A percentile compares a stretch with the other conserved stretches of the same genome.
Evolutionary conservation across 495 filamentous ascomycete species (phyloP).

Genomic region (Polyplosphaeria fusca): DNA sequence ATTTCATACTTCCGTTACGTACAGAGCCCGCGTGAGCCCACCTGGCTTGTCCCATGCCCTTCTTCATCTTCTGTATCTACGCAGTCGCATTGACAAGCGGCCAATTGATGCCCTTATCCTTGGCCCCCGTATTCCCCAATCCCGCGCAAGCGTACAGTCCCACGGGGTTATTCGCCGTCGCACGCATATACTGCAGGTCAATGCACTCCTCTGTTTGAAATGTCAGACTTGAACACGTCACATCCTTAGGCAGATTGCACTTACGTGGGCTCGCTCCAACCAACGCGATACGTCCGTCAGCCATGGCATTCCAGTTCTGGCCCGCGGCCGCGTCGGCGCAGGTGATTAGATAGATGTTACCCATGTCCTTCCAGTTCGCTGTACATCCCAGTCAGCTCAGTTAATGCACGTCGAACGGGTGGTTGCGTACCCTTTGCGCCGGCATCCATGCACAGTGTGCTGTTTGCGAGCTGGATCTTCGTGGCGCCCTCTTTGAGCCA

Average conservation of each 20-base stretch:
- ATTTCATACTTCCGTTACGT: no score
- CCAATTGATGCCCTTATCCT: constrained; percentile 56
- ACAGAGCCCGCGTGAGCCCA: no score
- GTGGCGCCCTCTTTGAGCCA: constrained; percentile 39
- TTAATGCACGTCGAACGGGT: neutral
- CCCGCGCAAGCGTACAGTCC: constrained; percentile 52
- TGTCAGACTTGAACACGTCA: no score
- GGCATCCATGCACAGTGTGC: constrained; percentile 50
- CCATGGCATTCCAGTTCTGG: constrained; percentile 50
- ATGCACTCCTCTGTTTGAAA: constrained; percentile 49
- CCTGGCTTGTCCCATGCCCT: no score
- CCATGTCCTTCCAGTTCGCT: constrained; percentile 57
- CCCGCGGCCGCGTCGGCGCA: constrained; percentile 44
- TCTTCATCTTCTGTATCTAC: no score
- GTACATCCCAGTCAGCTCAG: neutral
- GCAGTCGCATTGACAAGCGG: constrained; percentile 45
- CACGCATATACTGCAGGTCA: constrained; percentile 53
- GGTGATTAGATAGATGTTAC: constrained; percentile 42
- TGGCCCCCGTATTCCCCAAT: constrained; percentile 49
- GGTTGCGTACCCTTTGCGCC: constrained; percentile 46
- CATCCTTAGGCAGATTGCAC: constrained; percentile 36
- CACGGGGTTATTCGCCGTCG: constrained; percentile 51
- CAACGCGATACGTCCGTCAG: constrained; percentile 51
- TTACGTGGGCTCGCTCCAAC: constrained; percentile 43
- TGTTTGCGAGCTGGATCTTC: constrained; percentile 46